A percentile compares a stretch with the other conserved stretches of the same genome.
These are phyloP conservation scores for Teratosphaeria gauchensis DNA, from an alignment of 2,329 filamentous ascomycete genomes.

Conservation along the genomic window DNA sequence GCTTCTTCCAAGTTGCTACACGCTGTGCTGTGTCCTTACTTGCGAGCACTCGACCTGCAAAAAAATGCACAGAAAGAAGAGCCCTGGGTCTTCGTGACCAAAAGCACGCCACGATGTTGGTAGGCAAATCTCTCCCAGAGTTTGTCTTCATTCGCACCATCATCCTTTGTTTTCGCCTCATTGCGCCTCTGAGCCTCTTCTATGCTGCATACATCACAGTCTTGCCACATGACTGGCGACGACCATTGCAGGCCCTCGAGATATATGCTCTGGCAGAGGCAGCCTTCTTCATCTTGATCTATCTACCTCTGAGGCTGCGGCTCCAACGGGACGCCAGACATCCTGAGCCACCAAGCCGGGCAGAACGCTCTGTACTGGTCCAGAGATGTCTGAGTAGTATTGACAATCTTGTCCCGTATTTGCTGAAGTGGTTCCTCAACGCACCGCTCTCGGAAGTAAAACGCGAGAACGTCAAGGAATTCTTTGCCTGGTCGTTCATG, in stretches of 20 bases:
- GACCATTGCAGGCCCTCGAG: conserved; percentile 23
- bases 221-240: neutral
- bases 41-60: neutral
- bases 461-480: conserved; percentile 55
- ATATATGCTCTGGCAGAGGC: conserved; percentile 39
- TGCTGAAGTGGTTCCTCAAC: conserved; percentile 54
- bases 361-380: conserved; percentile 46
- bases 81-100: neutral
- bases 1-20: neutral
- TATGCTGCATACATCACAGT: neutral
- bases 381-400: conserved; percentile 44
- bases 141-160: conserved; percentile 5
- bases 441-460: conserved; percentile 45
- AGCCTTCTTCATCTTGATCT: conserved; percentile 43
- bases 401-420: conserved; percentile 43
- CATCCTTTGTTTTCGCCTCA: conserved; percentile 3
- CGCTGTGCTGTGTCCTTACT: neutral
- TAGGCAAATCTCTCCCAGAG: conserved; percentile 6
- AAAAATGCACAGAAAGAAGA: neutral
- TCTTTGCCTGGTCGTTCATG: conserved; percentile 54
- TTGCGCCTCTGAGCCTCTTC: conserved; percentile 1
- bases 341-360: conserved; percentile 33
- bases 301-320: conserved; percentile 38
- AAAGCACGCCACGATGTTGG: neutral
- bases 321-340: conserved; percentile 43